Base-by-base conservation (phyloP, 2,329 filamentous ascomycete species). In the Cladophialophora exuberans region DNA sequence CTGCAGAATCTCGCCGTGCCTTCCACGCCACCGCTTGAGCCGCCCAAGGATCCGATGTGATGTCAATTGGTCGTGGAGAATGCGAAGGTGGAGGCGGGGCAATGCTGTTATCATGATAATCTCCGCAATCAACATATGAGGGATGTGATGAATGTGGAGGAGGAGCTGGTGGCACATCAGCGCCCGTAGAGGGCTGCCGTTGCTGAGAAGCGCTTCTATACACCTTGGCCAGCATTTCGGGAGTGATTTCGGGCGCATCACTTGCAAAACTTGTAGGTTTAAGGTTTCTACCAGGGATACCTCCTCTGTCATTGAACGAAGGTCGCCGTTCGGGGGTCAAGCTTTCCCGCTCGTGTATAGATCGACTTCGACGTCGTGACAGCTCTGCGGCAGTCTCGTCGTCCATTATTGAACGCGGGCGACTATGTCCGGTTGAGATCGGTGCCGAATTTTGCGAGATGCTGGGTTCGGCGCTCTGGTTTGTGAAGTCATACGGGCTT, bases 71-170 rank as follows among this genome's bases (percentile, higher is more conserved):
- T 26, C 54, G 54, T 13, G 63, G 63, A 4, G 62, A 65, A 56
- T 65, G 63, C 4, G 53, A 59, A 26, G 62, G 63, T 7, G 62
- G 63, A 36, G 61, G 63, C 31, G 61, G 63, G 9, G 60, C 57
- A 15, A 57, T 33, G 9, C 26, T 28, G 18, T 53, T 42, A 23
- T 45, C 48, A 26, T 33, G 26, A 11, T 55, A 30, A 13, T 59
- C 52, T 17, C 59, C 44, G 44, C 57, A 57, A 18, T 59, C 49
- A 20, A 64, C 35, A 31, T 56, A 61, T 10, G 51, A 36, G 41
- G 61, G 62, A 26, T 51, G 45, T 33, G 61, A 57, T 13, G 59
- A 60, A 36, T 64, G 62, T n/a, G 55, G 54, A n/a, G 62, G 62
- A 38, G 62, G 61, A 1, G 56, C 61, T 15, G 61, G 61, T 17